Conservation (phyloP, 169 alveolate species). For the Plasmodium falciparum region DNA sequence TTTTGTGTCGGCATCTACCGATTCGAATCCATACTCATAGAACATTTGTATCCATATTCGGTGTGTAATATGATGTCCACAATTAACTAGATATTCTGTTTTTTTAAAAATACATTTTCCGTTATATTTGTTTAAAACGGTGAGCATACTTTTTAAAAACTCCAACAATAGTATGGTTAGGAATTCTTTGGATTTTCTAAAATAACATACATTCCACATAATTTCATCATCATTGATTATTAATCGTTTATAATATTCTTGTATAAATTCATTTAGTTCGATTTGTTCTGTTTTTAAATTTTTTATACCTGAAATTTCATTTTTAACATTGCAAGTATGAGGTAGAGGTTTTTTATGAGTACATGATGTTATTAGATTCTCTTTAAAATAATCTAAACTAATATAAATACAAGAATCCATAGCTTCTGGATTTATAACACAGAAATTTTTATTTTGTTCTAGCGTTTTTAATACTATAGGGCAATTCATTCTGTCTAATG, state of each 20-base stretch:
- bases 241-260: constrained; percentile 81
- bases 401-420: constrained; percentile 79
- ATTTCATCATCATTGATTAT: constrained; percentile 79
- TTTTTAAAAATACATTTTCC: constrained; percentile 73
- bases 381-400: constrained; percentile 81
- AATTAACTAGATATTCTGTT: constrained; percentile 84
- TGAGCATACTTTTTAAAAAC: constrained; percentile 62
- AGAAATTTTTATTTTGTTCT: constrained; percentile 79
- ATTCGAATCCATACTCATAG: constrained; percentile 81
- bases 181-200: constrained; percentile 40
- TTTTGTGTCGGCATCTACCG: background rate
- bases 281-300: constrained; percentile 77
- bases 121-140: constrained; percentile 27
- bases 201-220: constrained; percentile 59
- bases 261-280: constrained; percentile 79
- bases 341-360: constrained; percentile 83
- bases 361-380: constrained; percentile 81
- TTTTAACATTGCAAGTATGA: constrained; percentile 80
- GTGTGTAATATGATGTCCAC: constrained; percentile 85
- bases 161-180: constrained; percentile 59
- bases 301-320: constrained; percentile 77
- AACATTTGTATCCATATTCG: constrained; percentile 86
- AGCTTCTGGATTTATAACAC: constrained; percentile 79
- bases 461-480: constrained; percentile 66
- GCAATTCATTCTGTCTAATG: constrained; percentile 80